Evolutionary conservation across 306 rosid genomes (phyloP), one percentile per base, ranked within the genome.

Genomic region (Clitoria ternatea): DNA sequence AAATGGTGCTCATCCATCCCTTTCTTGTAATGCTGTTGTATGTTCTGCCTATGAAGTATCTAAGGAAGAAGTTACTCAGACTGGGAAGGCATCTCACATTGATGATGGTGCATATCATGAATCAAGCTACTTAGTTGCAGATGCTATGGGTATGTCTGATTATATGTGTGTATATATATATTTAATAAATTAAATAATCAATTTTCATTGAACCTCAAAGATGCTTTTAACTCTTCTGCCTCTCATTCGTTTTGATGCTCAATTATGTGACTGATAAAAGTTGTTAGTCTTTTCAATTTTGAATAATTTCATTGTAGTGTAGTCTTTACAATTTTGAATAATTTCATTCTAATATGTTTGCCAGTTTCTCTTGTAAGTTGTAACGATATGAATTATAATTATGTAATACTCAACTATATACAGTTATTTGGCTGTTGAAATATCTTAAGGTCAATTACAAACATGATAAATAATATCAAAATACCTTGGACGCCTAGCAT

Each of bases 1-100:
- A 65, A 86, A 82, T 74, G 80, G 82, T 75, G 79, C 92, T 49
- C 87, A 56, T 64, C 95, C 87, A 13, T 90, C 94, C 75, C 90
- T 82, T 75, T 90, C 97, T 59, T 90, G 97, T 90, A 87, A 91
- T 77, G 96, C 90, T 52, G 82, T 81, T 30, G 83, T 85, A 24
- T 85, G 84, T 66, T 90, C 97, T 79, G 87, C 83, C 56, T 78
- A 82, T 74, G 87, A 82, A 61, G 72, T 80, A 73, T 81, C 86
- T 70, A 94, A 85, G 74, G 90, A 87, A 71, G 91, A 89, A 83
- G 88, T 89, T 56, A 71, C 87, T 67, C 92, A 87, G 79, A 81
- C 81, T 43, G 85, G 90, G 62, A 94, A 84, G 80, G 83, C 85
- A 78, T 85, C 90, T 72, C 83, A 61, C 73, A 66, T 67, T 56